phyloP scores from a whole-genome alignment of 2,329 filamentous ascomycete genomes.

The Neopestalotiopsis clavispora region DNA sequence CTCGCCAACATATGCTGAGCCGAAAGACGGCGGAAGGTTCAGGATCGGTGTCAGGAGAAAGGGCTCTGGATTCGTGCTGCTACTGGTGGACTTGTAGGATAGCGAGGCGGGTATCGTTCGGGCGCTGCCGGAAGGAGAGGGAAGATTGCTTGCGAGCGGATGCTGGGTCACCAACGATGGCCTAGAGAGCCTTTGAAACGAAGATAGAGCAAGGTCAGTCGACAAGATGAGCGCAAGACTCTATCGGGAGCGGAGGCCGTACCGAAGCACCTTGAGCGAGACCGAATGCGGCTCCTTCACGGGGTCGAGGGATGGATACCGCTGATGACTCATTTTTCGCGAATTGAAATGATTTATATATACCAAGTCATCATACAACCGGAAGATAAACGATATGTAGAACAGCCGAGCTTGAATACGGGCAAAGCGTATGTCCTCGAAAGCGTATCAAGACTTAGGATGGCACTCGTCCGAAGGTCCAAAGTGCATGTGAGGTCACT shows the following conservation, averaged over 20 bases:
- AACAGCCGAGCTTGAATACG: neutral
- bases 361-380: neutral
- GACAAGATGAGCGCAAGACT: neutral
- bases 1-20: constrained; percentile 93
- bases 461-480: neutral
- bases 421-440: neutral
- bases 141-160: constrained; percentile 56
- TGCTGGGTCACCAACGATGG: constrained; percentile 77
- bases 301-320: constrained; percentile 60
- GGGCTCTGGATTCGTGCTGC: constrained; percentile 54
- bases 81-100: constrained; percentile 60
- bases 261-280: constrained; percentile 78
- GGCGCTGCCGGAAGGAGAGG: constrained; percentile 48
- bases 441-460: neutral
- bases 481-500: neutral
- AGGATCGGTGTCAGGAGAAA: constrained; percentile 69
- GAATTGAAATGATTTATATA: neutral
- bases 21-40: constrained; percentile 88
- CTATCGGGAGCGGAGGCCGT: constrained; percentile 26
- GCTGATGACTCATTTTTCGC: constrained; percentile 61
- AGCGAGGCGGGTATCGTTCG: constrained; percentile 66
- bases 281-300: constrained; percentile 79
- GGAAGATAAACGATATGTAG: neutral
- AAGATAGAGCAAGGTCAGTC: constrained; percentile 22
- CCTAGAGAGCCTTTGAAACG: constrained; percentile 71